Percentiles rank a stretch among this genome's conserved stretches.
Evolutionary conservation across 2,329 filamentous ascomycete genomes (phyloP).

Genomic region (Sclerotinia spermophila): DNA sequence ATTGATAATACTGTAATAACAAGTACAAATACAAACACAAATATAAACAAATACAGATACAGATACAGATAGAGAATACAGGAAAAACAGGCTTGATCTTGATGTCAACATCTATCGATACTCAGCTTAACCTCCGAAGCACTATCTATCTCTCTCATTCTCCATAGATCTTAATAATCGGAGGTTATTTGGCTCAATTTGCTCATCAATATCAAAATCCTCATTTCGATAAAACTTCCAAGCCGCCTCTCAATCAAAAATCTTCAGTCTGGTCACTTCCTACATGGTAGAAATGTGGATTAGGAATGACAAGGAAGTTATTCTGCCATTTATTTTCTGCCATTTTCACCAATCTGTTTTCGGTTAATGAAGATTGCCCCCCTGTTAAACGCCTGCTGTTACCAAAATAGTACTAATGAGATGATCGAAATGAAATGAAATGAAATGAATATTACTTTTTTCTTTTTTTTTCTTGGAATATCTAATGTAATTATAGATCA

Average conservation of each 20-base stretch:
- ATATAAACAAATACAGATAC: not conserved
- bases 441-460: not conserved
- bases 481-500: conserved; percentile 1
- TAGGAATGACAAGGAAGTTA: not conserved
- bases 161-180: not conserved
- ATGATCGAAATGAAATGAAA: conserved; percentile 3
- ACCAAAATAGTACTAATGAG: conserved; percentile 7
- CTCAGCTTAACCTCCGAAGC: not conserved
- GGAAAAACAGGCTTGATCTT: not conserved
- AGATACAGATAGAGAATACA: not conserved
- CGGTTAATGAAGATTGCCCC: not conserved
- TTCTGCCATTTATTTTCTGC: conserved; percentile 13
- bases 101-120: not conserved
- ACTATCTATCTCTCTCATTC: not conserved
- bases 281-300: not conserved
- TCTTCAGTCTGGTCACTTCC: conserved; percentile 13
- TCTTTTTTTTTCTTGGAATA: too few relatives aligned
- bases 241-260: conserved; percentile 3
- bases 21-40: not conserved
- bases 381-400: not conserved
- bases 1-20: not conserved
- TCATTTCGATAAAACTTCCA: not conserved
- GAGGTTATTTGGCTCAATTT: not conserved
- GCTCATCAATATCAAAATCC: not conserved
- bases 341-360: conserved; percentile 8